Conservation (phyloP, 257 asterid genomes). For the Apocynum venetum region DNA sequence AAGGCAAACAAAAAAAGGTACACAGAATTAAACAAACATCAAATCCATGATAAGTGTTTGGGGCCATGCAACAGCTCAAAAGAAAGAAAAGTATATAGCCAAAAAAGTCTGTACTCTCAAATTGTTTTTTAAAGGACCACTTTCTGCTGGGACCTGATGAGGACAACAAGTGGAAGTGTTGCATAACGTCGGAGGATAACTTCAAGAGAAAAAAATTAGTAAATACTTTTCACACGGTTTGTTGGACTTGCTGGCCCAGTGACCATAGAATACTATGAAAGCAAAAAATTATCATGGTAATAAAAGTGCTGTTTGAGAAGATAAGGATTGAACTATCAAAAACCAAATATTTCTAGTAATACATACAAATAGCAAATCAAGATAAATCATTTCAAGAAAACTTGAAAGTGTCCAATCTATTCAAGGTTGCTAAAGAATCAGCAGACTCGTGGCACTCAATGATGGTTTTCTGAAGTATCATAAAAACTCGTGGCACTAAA, state of each 20-base stretch:
- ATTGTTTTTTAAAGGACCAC: not conserved
- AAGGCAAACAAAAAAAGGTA: not conserved
- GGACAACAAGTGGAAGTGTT: too few species aligned
- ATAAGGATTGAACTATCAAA: not conserved
- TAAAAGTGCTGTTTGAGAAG: too few species aligned
- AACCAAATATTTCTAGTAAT: too few species aligned
- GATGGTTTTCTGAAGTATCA: not conserved
- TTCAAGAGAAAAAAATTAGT: not conserved
- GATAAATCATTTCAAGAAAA: not conserved
- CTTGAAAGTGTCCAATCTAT: constrained; percentile 3
- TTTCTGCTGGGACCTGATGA: constrained; percentile 11
- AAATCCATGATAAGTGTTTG: not conserved
- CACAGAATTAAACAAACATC: not conserved
- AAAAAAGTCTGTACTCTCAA: not conserved
- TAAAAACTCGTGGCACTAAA: not conserved
- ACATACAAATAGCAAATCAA: not conserved
- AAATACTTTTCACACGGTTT: constrained; percentile 11
- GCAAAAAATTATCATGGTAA: too few species aligned
- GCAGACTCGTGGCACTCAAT: constrained; percentile 1
- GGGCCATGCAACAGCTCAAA: constrained; percentile 28
- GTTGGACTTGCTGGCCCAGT: not conserved
- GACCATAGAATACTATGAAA: not conserved
- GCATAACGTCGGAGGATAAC: constrained; percentile 8
- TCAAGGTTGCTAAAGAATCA: not conserved
- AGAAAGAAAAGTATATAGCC: constrained; percentile 14